A percentile compares a stretch with the other conserved stretches of the same genome.
phyloP scores from a whole-genome alignment of 164 flowering plant genomes.

The Macadamia integrifolia region DNA sequence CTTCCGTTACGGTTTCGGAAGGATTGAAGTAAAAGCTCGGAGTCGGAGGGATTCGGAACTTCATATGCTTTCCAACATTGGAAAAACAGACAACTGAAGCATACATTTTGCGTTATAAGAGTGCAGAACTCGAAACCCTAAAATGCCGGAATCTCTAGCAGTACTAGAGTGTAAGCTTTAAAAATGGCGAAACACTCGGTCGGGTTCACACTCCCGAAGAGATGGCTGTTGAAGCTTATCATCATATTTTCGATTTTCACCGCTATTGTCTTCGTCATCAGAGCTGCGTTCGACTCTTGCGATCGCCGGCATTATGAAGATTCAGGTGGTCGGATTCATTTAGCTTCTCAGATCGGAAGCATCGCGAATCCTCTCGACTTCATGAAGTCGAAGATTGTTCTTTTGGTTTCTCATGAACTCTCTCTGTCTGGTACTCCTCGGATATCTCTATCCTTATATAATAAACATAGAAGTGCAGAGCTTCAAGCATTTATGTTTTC shows the following conservation, averaged over 20 bases:
- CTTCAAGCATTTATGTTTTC: neutral
- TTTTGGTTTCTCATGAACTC: conserved; percentile 81
- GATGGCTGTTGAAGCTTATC: conserved; percentile 42
- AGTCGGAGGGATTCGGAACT: no score
- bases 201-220: conserved; percentile 38
- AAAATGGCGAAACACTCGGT: conserved; percentile 48
- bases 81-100: no score
- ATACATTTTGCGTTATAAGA: no score
- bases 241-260: conserved; percentile 45
- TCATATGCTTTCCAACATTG: no score
- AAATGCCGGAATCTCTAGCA: neutral
- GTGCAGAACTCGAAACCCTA: neutral
- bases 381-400: conserved; percentile 83
- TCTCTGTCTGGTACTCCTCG: conserved; percentile 63
- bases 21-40: no score
- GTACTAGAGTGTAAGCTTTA: neutral
- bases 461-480: no score
- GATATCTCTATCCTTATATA: neutral
- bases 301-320: conserved; percentile 11
- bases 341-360: conserved; percentile 5
- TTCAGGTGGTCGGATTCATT: conserved; percentile 5
- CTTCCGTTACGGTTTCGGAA: no score
- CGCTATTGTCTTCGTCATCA: conserved; percentile 33
- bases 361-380: conserved; percentile 46
- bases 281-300: conserved; percentile 48